Base-by-base conservation (phyloP, 495 filamentous ascomycete species). In the Parathielavia appendiculata region DNA sequence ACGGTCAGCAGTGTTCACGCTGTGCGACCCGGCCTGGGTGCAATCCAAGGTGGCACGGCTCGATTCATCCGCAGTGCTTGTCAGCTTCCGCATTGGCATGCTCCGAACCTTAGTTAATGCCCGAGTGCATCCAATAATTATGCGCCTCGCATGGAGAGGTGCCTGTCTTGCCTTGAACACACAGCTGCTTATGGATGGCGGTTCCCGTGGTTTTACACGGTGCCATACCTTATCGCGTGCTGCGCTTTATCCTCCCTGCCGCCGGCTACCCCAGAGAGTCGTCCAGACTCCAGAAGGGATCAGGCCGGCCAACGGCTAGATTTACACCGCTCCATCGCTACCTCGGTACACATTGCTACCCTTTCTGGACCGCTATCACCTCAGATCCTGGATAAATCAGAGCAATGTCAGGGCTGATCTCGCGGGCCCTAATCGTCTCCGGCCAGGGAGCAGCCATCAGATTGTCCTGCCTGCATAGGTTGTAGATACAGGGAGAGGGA, bases 31-130 rank as follows among this genome's bases (percentile, higher is more conserved):
- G 47, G 13, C 54, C 39, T 41, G 38, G 45, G 54, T 53, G 47
- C 30, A 16, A 4, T 32, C 40, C 14, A 26, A 35, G 43, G 66
- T 66, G 62, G 62, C 66, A 64, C 63, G 66, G 63, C 60, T 68
- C 66, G 58, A 66, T 68, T 68, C 63, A 68, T 66, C 66, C 66
- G 66, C 53, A 56, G 48, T 60, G 41, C 30, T 56, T 53, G 35
- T 58, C 41, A 63, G 55, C 58, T 63, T 68, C 63, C 66, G 56
- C 59, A 63, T 63, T 66, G 58, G 54, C 61, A 49, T n/a, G n/a
- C n/a, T n/a, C n/a, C n/a, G n/a, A n/a, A n/a, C n/a, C n/a, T n/a
- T n/a, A n/a, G n/a, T n/a, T 58, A 56, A 58, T 36, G 34, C n/a
- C 40, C 59, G 57, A 57, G 62, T 55, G 60, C 46, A 55, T 38